These are phyloP conservation scores for Dichotomopilus funicola DNA, from an alignment of 2,329 filamentous ascomycete genomes.

Conservation along the genomic window DNA sequence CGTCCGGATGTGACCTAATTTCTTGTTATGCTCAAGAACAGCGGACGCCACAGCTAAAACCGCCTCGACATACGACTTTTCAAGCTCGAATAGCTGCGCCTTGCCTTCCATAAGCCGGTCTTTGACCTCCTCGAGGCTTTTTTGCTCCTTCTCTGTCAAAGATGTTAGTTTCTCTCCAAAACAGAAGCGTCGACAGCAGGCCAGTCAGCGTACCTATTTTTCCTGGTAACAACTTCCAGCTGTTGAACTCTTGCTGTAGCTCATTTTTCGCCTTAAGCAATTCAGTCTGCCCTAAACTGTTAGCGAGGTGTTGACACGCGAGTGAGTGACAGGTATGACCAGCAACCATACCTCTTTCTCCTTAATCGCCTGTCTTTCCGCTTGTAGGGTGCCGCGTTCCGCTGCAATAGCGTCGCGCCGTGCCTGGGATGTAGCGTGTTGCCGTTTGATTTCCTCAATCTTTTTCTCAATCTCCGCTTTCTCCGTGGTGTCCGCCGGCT, in stretches of 20 bases:
- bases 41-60: slow-evolving; percentile 50
- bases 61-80: slow-evolving; percentile 42
- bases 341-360: slow-evolving; percentile 37
- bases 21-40: slow-evolving; percentile 47
- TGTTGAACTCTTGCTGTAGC: slow-evolving; percentile 59
- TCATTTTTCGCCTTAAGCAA: slow-evolving; percentile 58
- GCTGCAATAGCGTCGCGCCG: slow-evolving; percentile 31
- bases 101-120: slow-evolving; percentile 24
- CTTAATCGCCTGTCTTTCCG: slow-evolving; percentile 37
- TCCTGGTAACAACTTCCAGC: slow-evolving; percentile 60
- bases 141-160: slow-evolving; percentile 30
- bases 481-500: slow-evolving; percentile 62
- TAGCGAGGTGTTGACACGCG: neutral
- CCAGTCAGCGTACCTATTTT: slow-evolving; percentile 54
- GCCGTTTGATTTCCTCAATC: slow-evolving; percentile 37
- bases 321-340: neutral
- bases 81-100: slow-evolving; percentile 30
- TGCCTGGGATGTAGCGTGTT: slow-evolving; percentile 31
- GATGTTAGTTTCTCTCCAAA: neutral
- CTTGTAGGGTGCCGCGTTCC: slow-evolving; percentile 36
- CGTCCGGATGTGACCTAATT: slow-evolving; percentile 55
- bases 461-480: slow-evolving; percentile 55
- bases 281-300: slow-evolving; percentile 32
- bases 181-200: neutral
- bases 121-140: slow-evolving; percentile 27